Base-by-base conservation (phyloP, 148 eudicot species). In the Diospyros lotus region DNA sequence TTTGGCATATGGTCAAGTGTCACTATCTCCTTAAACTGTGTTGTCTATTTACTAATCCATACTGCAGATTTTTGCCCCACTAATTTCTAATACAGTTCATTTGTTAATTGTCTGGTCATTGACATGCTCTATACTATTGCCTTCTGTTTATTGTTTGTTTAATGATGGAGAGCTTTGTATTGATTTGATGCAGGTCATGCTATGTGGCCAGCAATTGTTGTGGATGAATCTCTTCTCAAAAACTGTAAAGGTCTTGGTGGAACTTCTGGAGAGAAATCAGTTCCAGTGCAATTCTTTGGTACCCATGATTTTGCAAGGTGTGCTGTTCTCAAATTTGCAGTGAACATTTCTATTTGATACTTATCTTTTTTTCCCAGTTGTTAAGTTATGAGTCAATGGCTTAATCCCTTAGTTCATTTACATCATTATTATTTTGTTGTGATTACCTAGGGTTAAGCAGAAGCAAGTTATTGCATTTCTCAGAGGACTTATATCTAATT, bases 241-340 rank as follows among this genome's bases (percentile, higher is more conserved):
- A 78, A 83, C 53, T 80, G 86, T 64, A 92, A 83, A 84, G 96
- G 97, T 56, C 81, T 95, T 72, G 84, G 71, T 55, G 92, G 86
- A 79, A 61, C 58, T 78, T 80, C 86, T 6, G 97, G 92, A 69
- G 89, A 87, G 67, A 87, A 89, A 83, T 90, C 96, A 67, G 80
- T 92, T 76, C 86, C 91, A 68, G 99, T 95, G 77, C 99, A 95
- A 72, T 95, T 95, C 76, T 95, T 95, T 86, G 99, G 99, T 71
- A 85, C 94, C 73, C 91, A 95, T 85, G 99, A 95, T 76, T 95
- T 95, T 79, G 99, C 99, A 46, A 95, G 99, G 99, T 92, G 65
- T 67, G 77, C 72, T 60, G 76, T 7, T 28, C 1, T 70, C 65
- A 51, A 6, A 17, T 42, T 58, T n/a, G 8, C 48, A 61, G 62